Evolutionary conservation across 768 basidiomycete species (phyloP).

Genomic region (Lactifluus pinguis): DNA sequence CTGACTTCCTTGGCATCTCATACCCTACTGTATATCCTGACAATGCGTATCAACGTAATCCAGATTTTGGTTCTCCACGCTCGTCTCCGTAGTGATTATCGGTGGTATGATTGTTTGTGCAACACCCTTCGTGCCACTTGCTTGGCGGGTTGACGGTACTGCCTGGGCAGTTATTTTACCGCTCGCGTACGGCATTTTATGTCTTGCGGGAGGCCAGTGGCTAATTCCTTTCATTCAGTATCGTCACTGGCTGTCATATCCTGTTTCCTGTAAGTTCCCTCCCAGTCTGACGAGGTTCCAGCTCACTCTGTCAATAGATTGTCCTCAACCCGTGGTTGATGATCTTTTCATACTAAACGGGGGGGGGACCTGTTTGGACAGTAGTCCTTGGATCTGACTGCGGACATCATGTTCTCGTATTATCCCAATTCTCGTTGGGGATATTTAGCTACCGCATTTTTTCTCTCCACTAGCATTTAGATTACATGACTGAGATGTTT

Average conservation of each 20-base stretch:
- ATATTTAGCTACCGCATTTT: not conserved
- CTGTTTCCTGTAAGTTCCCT: conserved; percentile 60
- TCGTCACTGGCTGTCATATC: conserved; percentile 58
- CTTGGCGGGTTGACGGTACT: conserved; percentile 52
- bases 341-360: conserved; percentile 56
- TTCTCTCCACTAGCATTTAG: not conserved
- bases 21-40: not conserved
- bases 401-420: not conserved
- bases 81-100: conserved; percentile 44
- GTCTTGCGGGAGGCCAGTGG: not conserved
- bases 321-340: conserved; percentile 85
- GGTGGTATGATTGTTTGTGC: conserved; percentile 49
- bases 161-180: conserved; percentile 74
- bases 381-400: not conserved
- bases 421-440: not conserved
- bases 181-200: conserved; percentile 43
- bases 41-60: not conserved
- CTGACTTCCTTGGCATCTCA: not conserved
- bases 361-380: not conserved
- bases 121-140: conserved; percentile 45
- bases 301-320: conserved; percentile 35
- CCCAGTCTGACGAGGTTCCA: conserved; percentile 1
- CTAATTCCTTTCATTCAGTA: conserved; percentile 25
- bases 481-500: not conserved
- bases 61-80: conserved; percentile 55